phyloP scores from a whole-genome alignment of 1,284 basidiomycete genomes.

The Sanghuangporus weigelae region DNA sequence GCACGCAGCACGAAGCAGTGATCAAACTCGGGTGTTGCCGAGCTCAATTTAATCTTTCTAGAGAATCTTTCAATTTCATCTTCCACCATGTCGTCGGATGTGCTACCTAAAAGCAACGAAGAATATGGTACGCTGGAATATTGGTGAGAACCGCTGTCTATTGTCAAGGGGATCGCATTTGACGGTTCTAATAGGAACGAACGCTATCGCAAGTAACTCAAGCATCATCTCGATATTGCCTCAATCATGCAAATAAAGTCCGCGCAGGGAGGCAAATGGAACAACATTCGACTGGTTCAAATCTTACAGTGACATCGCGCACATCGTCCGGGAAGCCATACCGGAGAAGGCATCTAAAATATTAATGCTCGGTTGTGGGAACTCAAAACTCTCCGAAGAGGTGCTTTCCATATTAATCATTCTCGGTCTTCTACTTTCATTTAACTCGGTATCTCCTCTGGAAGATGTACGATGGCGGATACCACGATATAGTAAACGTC shows the following conservation, averaged over 20 bases:
- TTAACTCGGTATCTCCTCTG: neutral
- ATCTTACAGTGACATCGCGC: constrained; percentile 61
- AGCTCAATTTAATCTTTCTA: neutral
- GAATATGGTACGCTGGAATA: constrained; percentile 73
- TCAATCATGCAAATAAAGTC: constrained; percentile 20
- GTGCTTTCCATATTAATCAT: constrained; percentile 32
- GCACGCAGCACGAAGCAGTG: constrained; percentile 7
- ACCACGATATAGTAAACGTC: constrained; percentile 77
- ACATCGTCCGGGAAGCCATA: constrained; percentile 54
- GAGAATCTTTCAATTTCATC: constrained; percentile 8
- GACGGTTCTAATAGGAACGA: constrained; percentile 43
- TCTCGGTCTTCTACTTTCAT: neutral
- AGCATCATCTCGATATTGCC: neutral
- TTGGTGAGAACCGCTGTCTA: constrained; percentile 41
- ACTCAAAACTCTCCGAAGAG: constrained; percentile 75
- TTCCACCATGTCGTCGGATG: constrained; percentile 26
- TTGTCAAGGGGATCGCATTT: constrained; percentile 7
- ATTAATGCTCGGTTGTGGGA: constrained; percentile 89
- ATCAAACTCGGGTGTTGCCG: neutral
- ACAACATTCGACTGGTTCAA: constrained; percentile 86
- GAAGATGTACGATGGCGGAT: constrained; percentile 90
- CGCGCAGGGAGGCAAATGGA: constrained; percentile 33
- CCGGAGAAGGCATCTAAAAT: constrained; percentile 64
- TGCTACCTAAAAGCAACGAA: constrained; percentile 62
- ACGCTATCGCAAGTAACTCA: constrained; percentile 56